Evolutionary conservation across 768 basidiomycete species (phyloP).

Genomic region (Amanita fuliginea): DNA sequence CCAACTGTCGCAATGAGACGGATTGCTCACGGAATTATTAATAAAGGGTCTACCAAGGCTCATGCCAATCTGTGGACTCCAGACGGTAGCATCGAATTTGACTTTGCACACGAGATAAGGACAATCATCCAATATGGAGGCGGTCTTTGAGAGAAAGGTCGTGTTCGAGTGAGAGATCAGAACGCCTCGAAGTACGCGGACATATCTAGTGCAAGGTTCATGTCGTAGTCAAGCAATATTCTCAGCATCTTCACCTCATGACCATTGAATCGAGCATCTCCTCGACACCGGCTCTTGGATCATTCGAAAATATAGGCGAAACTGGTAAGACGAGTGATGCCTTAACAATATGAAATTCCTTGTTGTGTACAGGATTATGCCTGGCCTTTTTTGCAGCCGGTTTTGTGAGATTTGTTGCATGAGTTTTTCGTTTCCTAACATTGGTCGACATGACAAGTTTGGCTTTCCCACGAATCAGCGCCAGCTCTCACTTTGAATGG

Average conservation of each 20-base stretch:
- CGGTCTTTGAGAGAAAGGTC: slow-evolving; percentile 50
- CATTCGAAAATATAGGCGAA: slow-evolving; percentile 69
- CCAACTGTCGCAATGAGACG: slow-evolving; percentile 40
- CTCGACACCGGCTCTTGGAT: slow-evolving; percentile 64
- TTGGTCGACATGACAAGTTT: neutral
- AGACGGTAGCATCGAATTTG: slow-evolving; percentile 75
- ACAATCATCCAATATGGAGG: slow-evolving; percentile 68
- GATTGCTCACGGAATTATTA: slow-evolving; percentile 2
- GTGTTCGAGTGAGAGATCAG: slow-evolving; percentile 79
- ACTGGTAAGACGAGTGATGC: slow-evolving; percentile 66
- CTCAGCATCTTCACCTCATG: slow-evolving; percentile 63
- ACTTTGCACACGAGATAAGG: slow-evolving; percentile 73
- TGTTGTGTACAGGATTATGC: slow-evolving; percentile 22
- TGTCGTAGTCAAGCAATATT: neutral
- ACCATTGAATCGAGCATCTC: slow-evolving; percentile 93
- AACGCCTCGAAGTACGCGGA: slow-evolving; percentile 79
- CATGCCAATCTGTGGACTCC: slow-evolving; percentile 81
- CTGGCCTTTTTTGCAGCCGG: slow-evolving; percentile 23
- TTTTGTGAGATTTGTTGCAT: neutral
- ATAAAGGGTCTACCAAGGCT: slow-evolving; percentile 49
- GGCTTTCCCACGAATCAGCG: slow-evolving; percentile 1
- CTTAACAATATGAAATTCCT: slow-evolving; percentile 51
- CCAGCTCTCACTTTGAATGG: slow-evolving; percentile 7
- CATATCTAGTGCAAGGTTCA: slow-evolving; percentile 50
- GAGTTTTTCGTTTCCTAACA: slow-evolving; percentile 3